Base-by-base conservation (phyloP, 2,329 filamentous ascomycete genomes). In the Fusarium beomiforme region DNA sequence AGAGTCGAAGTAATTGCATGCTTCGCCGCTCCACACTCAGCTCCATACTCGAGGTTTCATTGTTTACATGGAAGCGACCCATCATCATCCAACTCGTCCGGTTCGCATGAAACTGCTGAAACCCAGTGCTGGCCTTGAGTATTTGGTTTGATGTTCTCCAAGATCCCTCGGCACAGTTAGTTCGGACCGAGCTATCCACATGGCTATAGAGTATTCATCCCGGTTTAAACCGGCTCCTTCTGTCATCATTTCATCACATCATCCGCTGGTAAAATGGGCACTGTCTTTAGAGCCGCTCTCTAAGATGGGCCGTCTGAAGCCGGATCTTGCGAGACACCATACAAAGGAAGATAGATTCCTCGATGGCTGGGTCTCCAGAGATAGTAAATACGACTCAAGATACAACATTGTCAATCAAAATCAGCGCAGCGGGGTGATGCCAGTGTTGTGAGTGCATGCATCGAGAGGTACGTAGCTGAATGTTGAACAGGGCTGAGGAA, bases 201-300 rank as follows among this genome's bases (percentile, higher is more conserved):
- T 31, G 46, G 33, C 46, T 58, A 21, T 33, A 21, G n/a, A n/a
- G 10, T 41, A 29, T 21, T 19, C 16, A 23, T 23, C 5, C 7
- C 68, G 68, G 68, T 41, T 59, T 59, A 14, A 42, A 37, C 59
- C 68, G 68, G 64, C 36, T 71, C 39, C 33, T 13, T 13, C 17
- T 29, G 11, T 4, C 10, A 44, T n/a, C 6, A 12, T 12, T 7
- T 37, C 17, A 23, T 53, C 36, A 37, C 54, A 23, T n/a, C 37
- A 26, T 41, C 31, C 21, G 31, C 21, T 2, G 36, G 16, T 16
- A 19, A n/a, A 46, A 36, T 63, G 50, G 61, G 29, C 31, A 26
- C 39, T 16, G 10, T 14, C 6, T 37, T 12, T n/a, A 29, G 16
- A 23, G 16, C 16, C 37, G 12, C 19, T n/a, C 43, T 11, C 16